phyloP scores from a whole-genome alignment of 495 filamentous ascomycete species.

The Alectoria sarmentosa region DNA sequence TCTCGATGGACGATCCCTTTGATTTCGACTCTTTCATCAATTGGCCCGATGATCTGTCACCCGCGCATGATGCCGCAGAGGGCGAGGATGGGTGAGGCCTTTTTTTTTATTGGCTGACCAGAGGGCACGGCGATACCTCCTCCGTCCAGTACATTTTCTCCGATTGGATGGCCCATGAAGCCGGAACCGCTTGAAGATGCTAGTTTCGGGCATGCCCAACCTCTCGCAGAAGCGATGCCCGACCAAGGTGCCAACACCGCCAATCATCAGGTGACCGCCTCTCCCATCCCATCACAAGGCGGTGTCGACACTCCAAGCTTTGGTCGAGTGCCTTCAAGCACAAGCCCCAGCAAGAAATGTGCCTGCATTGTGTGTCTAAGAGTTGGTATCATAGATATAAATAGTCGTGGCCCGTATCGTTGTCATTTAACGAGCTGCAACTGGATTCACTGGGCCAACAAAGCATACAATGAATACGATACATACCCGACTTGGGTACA shows the following conservation, averaged over 20 bases:
- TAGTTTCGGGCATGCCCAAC: not conserved
- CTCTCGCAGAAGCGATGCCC: not conserved
- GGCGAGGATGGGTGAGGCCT: not conserved
- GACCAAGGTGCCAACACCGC: not conserved
- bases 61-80: not conserved
- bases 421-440: not conserved
- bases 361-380: not conserved
- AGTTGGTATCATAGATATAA: not conserved
- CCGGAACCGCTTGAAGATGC: not conserved
- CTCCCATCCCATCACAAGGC: not conserved
- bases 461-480: too few species aligned
- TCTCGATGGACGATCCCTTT: not conserved
- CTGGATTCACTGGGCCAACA: not conserved
- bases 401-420: not conserved
- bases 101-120: slow-evolving; percentile 8
- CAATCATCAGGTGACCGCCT: not conserved
- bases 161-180: not conserved
- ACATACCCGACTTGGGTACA: too few species aligned
- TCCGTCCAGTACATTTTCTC: not conserved
- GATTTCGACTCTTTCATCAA: slow-evolving; percentile 1
- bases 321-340: not conserved
- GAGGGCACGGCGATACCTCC: not conserved
- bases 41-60: not conserved
- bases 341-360: not conserved
- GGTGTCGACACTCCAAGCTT: not conserved